These are phyloP conservation scores for Gaultheria prostrata DNA, from an alignment of 148 eudicot genomes.

Conservation along the genomic window DNA sequence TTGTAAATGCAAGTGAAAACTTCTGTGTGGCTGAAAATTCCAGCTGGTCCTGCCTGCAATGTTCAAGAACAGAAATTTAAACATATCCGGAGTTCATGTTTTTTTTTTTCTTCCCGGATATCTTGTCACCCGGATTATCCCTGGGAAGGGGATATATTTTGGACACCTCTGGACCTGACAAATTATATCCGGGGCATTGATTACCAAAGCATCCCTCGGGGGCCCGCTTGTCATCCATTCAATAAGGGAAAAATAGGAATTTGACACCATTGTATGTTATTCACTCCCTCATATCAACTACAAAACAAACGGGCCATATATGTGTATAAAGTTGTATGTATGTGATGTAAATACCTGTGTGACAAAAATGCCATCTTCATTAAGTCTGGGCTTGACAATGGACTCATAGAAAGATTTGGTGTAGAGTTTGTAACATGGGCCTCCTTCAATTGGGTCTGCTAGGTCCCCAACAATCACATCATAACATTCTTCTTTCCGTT, in stretches of 20 bases:
- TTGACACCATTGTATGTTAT: too few species aligned
- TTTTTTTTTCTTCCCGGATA: too few species aligned
- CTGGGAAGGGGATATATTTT: too few species aligned
- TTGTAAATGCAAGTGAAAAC: constrained; percentile 90
- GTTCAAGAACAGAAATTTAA: neutral
- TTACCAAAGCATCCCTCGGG: too few species aligned
- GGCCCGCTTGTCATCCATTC: too few species aligned
- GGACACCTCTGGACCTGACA: too few species aligned
- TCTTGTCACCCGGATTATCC: too few species aligned
- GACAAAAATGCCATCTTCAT: constrained; percentile 69
- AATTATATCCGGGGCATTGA: too few species aligned
- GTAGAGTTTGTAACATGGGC: constrained; percentile 92
- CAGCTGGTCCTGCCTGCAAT: constrained; percentile 93
- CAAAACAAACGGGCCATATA: too few species aligned
- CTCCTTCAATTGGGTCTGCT: constrained; percentile 95
- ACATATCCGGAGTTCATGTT: too few species aligned
- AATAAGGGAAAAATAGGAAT: too few species aligned
- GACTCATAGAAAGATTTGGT: constrained; percentile 85
- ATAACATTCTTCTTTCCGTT: constrained; percentile 55
- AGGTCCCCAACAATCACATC: constrained; percentile 88
- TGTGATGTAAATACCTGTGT: constrained; percentile 57
- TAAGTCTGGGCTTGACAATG: constrained; percentile 69
- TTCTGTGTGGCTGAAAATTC: constrained; percentile 89
- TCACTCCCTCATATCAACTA: too few species aligned
- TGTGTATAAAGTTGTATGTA: neutral